phyloP scores from a whole-genome alignment of 768 basidiomycete genomes.

The Amanita rimosa region DNA sequence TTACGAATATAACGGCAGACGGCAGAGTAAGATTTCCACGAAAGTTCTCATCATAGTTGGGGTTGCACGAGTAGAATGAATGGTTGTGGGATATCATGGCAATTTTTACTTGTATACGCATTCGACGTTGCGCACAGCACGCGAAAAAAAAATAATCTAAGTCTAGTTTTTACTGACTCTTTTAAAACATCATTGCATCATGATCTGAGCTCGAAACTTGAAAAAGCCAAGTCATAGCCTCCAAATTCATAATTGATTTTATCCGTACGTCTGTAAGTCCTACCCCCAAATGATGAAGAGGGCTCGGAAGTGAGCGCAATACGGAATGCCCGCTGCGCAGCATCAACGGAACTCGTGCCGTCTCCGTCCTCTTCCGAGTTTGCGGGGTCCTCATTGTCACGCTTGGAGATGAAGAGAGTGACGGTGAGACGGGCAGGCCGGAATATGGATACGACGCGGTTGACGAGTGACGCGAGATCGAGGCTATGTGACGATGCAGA shows the following conservation, averaged over 20 bases:
- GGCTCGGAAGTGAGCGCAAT: slow-evolving; percentile 37
- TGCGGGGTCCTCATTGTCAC: slow-evolving; percentile 31
- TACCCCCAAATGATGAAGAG: slow-evolving; percentile 2
- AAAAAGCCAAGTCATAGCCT: slow-evolving; percentile 84
- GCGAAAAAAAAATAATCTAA: too few species aligned
- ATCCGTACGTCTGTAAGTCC: slow-evolving; percentile 73
- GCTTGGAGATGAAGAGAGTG: slow-evolving; percentile 82
- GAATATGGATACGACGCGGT: slow-evolving; percentile 88
- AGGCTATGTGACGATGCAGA: slow-evolving; percentile 34
- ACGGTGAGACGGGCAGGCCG: slow-evolving; percentile 77
- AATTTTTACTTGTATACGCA: too few species aligned
- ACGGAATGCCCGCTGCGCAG: slow-evolving; percentile 65
- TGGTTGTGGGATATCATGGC: too few species aligned
- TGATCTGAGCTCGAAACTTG: slow-evolving; percentile 55
- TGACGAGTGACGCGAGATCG: slow-evolving; percentile 70
- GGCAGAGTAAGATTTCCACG: too few species aligned
- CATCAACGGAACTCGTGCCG: slow-evolving; percentile 50
- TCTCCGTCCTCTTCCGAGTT: slow-evolving; percentile 33
- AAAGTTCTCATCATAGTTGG: too few species aligned
- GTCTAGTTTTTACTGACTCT: too few species aligned
- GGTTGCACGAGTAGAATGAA: too few species aligned
- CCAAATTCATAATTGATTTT: slow-evolving; percentile 98
- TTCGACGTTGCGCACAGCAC: too few species aligned
- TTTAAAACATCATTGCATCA: neutral
- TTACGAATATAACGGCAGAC: too few species aligned